These are phyloP conservation scores for Trichoderma sp. DNA, from an alignment of 2,329 filamentous ascomycete species.

Conservation along the genomic window DNA sequence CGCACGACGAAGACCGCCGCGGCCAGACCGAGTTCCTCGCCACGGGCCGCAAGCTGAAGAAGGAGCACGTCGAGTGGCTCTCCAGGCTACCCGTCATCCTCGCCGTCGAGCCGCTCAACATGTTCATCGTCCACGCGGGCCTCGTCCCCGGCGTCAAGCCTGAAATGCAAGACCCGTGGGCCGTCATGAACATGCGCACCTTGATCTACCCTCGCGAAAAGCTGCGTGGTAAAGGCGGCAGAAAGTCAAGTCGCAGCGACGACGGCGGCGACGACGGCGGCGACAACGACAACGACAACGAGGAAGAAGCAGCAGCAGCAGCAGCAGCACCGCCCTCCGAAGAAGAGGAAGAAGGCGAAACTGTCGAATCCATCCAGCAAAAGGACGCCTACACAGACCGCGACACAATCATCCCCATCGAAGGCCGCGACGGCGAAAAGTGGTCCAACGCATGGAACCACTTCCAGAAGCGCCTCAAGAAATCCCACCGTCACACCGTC, in stretches of 20 bases:
- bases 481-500: conserved; percentile 59
- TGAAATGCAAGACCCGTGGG: conserved; percentile 71
- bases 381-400: conserved; percentile 33
- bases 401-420: conserved; percentile 41
- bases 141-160: conserved; percentile 75
- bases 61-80: conserved; percentile 69
- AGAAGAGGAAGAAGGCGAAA: conserved; percentile 12
- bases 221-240: conserved; percentile 41
- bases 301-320: background rate
- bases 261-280: background rate
- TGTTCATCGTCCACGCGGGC: conserved; percentile 80
- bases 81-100: conserved; percentile 75
- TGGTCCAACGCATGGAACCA: conserved; percentile 69
- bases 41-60: conserved; percentile 54
- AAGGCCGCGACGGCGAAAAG: conserved; percentile 55
- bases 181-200: conserved; percentile 90
- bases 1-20: conserved; percentile 35
- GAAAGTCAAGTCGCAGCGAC: conserved; percentile 30
- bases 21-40: conserved; percentile 49
- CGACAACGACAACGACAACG: background rate
- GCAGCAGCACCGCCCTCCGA: background rate
- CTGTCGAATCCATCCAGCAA: conserved; percentile 7
- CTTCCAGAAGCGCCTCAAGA: conserved; percentile 43
- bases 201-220: conserved; percentile 58
- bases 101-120: conserved; percentile 63